Percentiles rank a stretch among this genome's conserved stretches.
Conservation (phyloP, 768 basidiomycete genomes). For the Mycena pura region DNA sequence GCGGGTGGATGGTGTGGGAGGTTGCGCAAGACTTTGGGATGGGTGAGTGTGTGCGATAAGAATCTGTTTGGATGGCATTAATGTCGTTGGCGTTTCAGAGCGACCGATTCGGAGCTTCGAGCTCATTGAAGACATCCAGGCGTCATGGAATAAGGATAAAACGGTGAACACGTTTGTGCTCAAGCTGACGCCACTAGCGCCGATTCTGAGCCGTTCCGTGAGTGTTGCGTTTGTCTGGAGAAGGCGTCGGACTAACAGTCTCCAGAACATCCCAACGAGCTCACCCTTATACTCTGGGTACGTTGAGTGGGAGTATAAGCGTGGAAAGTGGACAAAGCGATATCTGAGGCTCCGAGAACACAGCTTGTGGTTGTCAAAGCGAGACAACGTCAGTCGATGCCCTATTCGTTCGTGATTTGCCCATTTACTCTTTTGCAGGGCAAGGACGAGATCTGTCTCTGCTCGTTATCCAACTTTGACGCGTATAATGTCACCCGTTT, state of each 20-base stretch:
- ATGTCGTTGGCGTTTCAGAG: slow-evolving; percentile 54
- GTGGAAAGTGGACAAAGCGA: slow-evolving; percentile 95
- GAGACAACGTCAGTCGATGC: slow-evolving; percentile 70
- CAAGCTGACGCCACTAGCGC: slow-evolving; percentile 73
- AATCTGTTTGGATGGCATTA: slow-evolving; percentile 20
- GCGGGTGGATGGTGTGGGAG: slow-evolving; percentile 91
- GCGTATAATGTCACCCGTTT: slow-evolving; percentile 79
- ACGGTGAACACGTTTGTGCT: slow-evolving; percentile 81
- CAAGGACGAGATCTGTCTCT: slow-evolving; percentile 84
- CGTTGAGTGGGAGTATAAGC: slow-evolving; percentile 89
- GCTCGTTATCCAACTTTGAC: slow-evolving; percentile 89
- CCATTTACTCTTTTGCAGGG: slow-evolving; percentile 53
- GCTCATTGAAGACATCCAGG: slow-evolving; percentile 75
- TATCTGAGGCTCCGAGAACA: slow-evolving; percentile 90
- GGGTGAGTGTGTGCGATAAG: slow-evolving; percentile 60
- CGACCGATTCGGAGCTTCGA: slow-evolving; percentile 91
- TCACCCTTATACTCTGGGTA: slow-evolving; percentile 61
- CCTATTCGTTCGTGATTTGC: slow-evolving; percentile 2
- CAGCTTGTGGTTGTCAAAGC: slow-evolving; percentile 86
- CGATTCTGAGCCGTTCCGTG: slow-evolving; percentile 64
- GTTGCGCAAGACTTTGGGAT: slow-evolving; percentile 90
- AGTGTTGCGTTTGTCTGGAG: slow-evolving; percentile 31
- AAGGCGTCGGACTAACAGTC: slow-evolving; percentile 19
- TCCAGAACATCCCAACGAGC: slow-evolving; percentile 51
- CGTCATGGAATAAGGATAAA: slow-evolving; percentile 89